Base-by-base conservation (phyloP, 176 grass and related monocot species). In the Eleusine coracana region DNA sequence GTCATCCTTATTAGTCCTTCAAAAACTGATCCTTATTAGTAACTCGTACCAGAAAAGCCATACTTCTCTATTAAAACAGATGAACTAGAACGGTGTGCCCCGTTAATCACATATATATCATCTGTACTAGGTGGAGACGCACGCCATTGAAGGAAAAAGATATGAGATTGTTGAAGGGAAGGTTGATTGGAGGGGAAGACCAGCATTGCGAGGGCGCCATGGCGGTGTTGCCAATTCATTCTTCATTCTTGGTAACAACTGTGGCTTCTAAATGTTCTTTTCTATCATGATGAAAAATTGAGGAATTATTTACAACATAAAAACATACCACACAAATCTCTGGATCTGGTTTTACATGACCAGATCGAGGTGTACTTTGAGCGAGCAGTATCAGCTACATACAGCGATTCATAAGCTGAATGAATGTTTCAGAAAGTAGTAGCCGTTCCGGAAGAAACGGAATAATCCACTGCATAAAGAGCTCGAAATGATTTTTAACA, bases 131-230 rank as follows among this genome's bases (percentile, higher is more conserved):
- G 72, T 55, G 44, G 70, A 75, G 54, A 41, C 62, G 5, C 70
- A n/a, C 51, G 76, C 48, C 8, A 52, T 67, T 75, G 70, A 56
- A 80, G 70, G 82, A 58, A 86, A 71, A 7, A 71, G 5, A 0
- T 61, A 64, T 38, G 79, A 92, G 75, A 38, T 75, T 34, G 9
- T 88, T 20, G 86, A 88, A 75, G 86, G 90, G 13, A 92, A 83
- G 79, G 75, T 92, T 71, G 70, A 92, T 65, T 92, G 90, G 90
- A 86, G 86, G 3, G 83, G 90, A 55, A 86, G 79, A 52, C 83
- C 86, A 74, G 90, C 79, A 4, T 39, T 82, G 16, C 64, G 83
- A 72, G 90, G 90, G 40, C 78, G 80, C 40, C 86, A 92, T 83
- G 90, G 90, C 4, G 90, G 90, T 55, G 80, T 89, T 21, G 70